Conservation (phyloP, 306 rosid genomes). For the Castanopsis chinensis region DNA sequence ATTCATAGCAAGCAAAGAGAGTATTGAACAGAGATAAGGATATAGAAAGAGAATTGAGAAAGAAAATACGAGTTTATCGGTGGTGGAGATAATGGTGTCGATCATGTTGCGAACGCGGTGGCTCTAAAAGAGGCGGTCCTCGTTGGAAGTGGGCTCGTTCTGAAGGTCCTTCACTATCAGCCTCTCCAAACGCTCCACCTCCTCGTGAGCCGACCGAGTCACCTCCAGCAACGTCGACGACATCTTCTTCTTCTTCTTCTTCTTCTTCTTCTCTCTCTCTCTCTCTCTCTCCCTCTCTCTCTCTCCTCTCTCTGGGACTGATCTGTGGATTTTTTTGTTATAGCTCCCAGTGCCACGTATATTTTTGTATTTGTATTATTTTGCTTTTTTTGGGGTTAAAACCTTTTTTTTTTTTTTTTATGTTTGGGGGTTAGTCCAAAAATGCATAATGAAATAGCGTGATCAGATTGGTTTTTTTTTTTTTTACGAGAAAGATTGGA, state of each 20-base stretch:
- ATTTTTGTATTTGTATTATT: too few species aligned
- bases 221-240: constrained; percentile 94
- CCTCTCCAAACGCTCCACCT: constrained; percentile 89
- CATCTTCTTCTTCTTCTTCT: constrained; percentile 40
- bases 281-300: neutral
- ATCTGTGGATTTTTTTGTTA: too few species aligned
- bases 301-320: too few species aligned
- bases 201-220: constrained; percentile 90
- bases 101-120: constrained; percentile 88
- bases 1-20: neutral
- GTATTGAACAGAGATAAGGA: neutral
- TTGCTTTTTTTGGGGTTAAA: too few species aligned
- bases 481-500: too few species aligned
- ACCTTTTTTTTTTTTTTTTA: too few species aligned
- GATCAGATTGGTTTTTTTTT: too few species aligned
- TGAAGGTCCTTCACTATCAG: constrained; percentile 86
- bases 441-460: too few species aligned
- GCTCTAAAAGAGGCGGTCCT: constrained; percentile 83
- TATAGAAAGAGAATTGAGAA: neutral
- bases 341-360: too few species aligned
- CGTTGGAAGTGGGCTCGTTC: constrained; percentile 58
- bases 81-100: constrained; percentile 63
- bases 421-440: too few species aligned
- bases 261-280: too few species aligned
- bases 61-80: constrained; percentile 58